Evolutionary conservation across 352 stramenopile species (phyloP), one percentile per base, ranked within the genome.

Genomic region (Globisporangium paroecandrum): DNA sequence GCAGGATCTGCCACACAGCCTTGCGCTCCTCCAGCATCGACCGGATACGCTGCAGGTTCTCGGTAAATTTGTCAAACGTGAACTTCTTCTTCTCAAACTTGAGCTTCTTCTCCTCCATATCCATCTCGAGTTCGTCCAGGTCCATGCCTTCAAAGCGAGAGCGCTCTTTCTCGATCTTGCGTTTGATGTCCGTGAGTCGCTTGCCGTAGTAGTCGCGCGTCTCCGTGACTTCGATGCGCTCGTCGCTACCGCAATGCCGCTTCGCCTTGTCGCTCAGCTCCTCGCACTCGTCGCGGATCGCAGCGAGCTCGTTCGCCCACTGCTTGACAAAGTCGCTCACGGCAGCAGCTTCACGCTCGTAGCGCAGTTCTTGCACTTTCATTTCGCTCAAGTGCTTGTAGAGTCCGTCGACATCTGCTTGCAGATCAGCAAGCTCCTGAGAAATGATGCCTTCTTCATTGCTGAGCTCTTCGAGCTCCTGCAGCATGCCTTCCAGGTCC

Each of bases 61-160:
- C 70, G 2, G 75, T 64, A 65, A 94, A 90, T 57, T 77, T 73
- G 41, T 90, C 81, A 34, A 77, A 86, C 53, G 82, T 90, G 10
- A 43, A 57, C 60, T 87, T 85, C 68, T 95, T 93, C 43, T 73
- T 81, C 25, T 73, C 65, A 57, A 81, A 93, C 75, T 95, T 93
- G 51, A 87, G 62, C 9, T 71, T 73, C 64, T 92, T 95, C 25
- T 85, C 78, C 63, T 93, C 82, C 69, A 89, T 78, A 65, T 95
- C 87, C 62, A 90, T 66, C 15, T 75, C 72, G n/a, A 95, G 68
- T 34, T 95, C 85, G 25, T 77, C 74, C 27, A 95, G 68, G 55
- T 95, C 84, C 87, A 95, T 95, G 32, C 87, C 83, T 70, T 91
- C 77, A 69, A 94, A 95, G 6, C 84, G 77, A 47, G 72, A 79